These are phyloP conservation scores for Huntiella abstrusa DNA, from an alignment of 2,329 filamentous ascomycete species.

Conservation along the genomic window DNA sequence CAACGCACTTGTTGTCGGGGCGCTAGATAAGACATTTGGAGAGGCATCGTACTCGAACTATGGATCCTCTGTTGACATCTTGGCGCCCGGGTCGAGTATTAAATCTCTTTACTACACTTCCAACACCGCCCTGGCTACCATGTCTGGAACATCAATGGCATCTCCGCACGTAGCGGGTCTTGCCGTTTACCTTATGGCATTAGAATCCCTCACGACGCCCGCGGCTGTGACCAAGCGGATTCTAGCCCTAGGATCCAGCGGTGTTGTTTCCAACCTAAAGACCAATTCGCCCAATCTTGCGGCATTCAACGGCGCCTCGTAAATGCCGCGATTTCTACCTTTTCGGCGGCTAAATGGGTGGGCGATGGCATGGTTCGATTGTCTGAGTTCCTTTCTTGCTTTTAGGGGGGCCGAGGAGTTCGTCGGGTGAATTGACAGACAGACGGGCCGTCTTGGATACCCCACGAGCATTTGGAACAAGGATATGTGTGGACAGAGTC, in stretches of 20 bases:
- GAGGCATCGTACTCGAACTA: slow-evolving; percentile 26
- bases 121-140: neutral
- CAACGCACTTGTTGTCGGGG: slow-evolving; percentile 16
- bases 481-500: no score
- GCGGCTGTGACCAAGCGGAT: neutral
- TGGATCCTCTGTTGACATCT: slow-evolving; percentile 24
- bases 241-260: neutral
- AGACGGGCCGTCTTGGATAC: no score
- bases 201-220: neutral
- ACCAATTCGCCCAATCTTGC: slow-evolving; percentile 1
- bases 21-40: slow-evolving; percentile 14
- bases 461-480: no score
- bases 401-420: no score
- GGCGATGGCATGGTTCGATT: no score
- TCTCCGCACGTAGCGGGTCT: slow-evolving; percentile 9
- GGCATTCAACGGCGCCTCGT: neutral
- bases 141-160: slow-evolving; percentile 10
- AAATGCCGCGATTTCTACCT: no score
- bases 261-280: neutral
- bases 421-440: no score
- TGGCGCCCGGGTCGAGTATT: slow-evolving; percentile 25
- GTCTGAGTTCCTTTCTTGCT: no score
- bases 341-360: no score
- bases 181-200: slow-evolving; percentile 5
- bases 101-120: slow-evolving; percentile 17